These are phyloP conservation scores for Chlamydomonas eustigma DNA, from an alignment of 139 green algal species.

Conservation along the genomic window DNA sequence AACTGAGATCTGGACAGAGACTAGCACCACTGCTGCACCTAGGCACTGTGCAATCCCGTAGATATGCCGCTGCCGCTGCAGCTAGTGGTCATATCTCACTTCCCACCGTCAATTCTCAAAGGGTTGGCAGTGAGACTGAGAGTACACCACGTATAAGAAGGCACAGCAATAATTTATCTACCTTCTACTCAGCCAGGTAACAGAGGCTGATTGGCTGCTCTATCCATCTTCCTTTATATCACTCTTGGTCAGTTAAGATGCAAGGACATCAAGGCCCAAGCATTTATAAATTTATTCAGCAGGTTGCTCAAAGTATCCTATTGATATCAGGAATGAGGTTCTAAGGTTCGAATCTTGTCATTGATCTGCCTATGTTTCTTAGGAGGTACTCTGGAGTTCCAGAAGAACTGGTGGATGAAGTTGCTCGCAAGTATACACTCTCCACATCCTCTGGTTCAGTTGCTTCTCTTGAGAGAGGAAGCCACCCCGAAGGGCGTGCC, in stretches of 20 bases:
- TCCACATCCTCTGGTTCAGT: neutral
- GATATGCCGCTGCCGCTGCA: neutral
- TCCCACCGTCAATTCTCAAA: neutral
- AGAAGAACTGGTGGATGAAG: neutral
- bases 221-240: neutral
- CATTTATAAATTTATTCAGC: no score
- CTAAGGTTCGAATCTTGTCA: neutral
- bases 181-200: neutral
- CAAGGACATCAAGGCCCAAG: no score
- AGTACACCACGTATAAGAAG: neutral
- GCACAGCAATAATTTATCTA: neutral
- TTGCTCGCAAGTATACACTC: neutral
- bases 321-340: no score
- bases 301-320: no score
- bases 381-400: neutral
- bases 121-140: neutral
- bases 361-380: neutral
- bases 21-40: slow-evolving; percentile 7
- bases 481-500: neutral
- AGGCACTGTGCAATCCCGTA: neutral
- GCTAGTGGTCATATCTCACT: neutral
- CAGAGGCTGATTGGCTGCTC: neutral
- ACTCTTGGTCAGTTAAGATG: no score
- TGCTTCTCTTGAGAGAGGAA: neutral
- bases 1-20: slow-evolving; percentile 11